These are phyloP conservation scores for Peronospora destructor DNA, from an alignment of 352 stramenopile genomes.

Conservation along the genomic window DNA sequence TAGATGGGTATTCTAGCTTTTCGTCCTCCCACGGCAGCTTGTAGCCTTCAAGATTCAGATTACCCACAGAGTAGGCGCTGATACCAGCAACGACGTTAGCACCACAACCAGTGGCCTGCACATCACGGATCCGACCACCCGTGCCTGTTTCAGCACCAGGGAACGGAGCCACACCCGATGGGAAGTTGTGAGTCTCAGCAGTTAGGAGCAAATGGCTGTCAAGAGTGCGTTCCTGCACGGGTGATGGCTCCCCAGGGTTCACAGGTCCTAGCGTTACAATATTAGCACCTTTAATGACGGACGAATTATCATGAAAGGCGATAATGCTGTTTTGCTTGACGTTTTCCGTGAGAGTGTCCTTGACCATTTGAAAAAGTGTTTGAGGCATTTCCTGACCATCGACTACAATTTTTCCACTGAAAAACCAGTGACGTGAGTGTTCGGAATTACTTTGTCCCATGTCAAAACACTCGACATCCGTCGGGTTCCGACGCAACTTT, in stretches of 20 bases:
- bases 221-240: conserved; percentile 55
- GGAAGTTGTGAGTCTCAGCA: conserved; percentile 99
- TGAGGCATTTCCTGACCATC: conserved; percentile 93
- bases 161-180: conserved; percentile 93
- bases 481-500: conserved; percentile 95
- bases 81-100: conserved; percentile 92
- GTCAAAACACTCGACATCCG: conserved; percentile 99
- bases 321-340: conserved; percentile 94
- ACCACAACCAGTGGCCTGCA: conserved; percentile 96
- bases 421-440: conserved; percentile 99
- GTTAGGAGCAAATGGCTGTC: conserved; percentile 95
- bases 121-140: conserved; percentile 96
- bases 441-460: conserved; percentile 98
- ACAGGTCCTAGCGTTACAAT: conserved; percentile 81
- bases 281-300: conserved; percentile 91
- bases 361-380: conserved; percentile 99
- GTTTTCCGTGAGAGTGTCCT: conserved; percentile 90
- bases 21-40: conserved; percentile 94
- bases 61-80: conserved; percentile 87
- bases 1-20: conserved; percentile 86
- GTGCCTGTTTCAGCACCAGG: conserved; percentile 95
- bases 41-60: conserved; percentile 95
- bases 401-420: conserved; percentile 97
- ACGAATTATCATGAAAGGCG: conserved; percentile 99
- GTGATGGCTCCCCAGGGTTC: conserved; percentile 54